Conservation (phyloP, 768 basidiomycete species). For the Trametes punicea region DNA sequence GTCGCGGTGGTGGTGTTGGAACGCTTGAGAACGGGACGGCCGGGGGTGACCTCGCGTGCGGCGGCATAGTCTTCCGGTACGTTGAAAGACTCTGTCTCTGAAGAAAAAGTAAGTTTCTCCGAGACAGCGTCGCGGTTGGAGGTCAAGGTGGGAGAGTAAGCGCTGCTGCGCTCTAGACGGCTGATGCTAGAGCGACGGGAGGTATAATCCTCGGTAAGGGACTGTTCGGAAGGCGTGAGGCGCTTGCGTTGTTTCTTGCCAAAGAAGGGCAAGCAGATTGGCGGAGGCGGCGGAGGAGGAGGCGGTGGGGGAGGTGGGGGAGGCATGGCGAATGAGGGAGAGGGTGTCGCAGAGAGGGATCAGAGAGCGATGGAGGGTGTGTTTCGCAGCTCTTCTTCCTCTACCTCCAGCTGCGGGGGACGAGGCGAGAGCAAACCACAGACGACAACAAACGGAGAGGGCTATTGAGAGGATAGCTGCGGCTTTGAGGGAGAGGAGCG, state of each 20-base stretch:
- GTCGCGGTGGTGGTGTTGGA: slow-evolving; percentile 16
- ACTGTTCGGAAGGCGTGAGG: slow-evolving; percentile 26
- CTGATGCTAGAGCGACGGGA: slow-evolving; percentile 27
- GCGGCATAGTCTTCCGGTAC: slow-evolving; percentile 17
- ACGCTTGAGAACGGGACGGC: slow-evolving; percentile 15
- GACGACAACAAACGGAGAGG: not conserved
- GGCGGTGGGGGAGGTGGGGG: slow-evolving; percentile 31
- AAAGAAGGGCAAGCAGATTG: slow-evolving; percentile 30
- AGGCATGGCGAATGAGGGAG: slow-evolving; percentile 22
- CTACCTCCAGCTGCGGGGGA: not conserved
- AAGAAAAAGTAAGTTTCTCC: slow-evolving; percentile 32
- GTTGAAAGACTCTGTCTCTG: slow-evolving; percentile 31
- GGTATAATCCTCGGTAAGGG: slow-evolving; percentile 22
- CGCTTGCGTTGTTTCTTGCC: slow-evolving; percentile 22
- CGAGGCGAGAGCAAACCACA: not conserved
- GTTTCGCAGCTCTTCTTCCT: slow-evolving; percentile 12
- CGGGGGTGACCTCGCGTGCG: slow-evolving; percentile 26
- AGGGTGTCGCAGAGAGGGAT: slow-evolving; percentile 26
- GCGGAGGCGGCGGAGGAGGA: slow-evolving; percentile 30
- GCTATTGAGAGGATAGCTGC: too few relatives aligned
- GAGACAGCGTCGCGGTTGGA: slow-evolving; percentile 26
- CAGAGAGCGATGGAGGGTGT: slow-evolving; percentile 19
- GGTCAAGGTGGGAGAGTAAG: slow-evolving; percentile 35
- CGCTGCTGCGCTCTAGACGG: slow-evolving; percentile 24
- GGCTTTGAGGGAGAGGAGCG: too few relatives aligned